Percentiles rank a stretch among this genome's conserved stretches.
These are phyloP conservation scores for Byssoonygena ceratinophila DNA, from an alignment of 2,329 filamentous ascomycete species.

Conservation along the genomic window DNA sequence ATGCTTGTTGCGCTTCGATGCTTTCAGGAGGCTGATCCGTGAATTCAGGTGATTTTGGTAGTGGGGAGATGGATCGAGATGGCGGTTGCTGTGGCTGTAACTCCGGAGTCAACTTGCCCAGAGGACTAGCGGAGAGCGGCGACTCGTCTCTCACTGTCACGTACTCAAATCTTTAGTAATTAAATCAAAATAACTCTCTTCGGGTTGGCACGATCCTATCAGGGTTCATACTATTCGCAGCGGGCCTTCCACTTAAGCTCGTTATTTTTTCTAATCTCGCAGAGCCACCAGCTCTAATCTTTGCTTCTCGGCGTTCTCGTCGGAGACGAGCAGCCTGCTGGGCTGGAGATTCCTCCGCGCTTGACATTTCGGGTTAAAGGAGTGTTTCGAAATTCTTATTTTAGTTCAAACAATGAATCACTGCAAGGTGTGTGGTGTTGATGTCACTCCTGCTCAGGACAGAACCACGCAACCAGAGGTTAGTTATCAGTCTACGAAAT, in stretches of 20 bases:
- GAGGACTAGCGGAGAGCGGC: slow-evolving; percentile 13
- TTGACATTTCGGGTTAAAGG: slow-evolving; percentile 23
- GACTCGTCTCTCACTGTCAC: slow-evolving; percentile 21
- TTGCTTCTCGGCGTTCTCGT: slow-evolving; percentile 53
- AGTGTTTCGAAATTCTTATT: no score
- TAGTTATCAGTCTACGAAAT: no score
- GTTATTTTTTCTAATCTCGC: slow-evolving; percentile 54
- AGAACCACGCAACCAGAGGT: no score
- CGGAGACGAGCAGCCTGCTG: slow-evolving; percentile 48
- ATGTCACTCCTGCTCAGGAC: no score
- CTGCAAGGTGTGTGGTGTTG: neutral
- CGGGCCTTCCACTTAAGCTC: slow-evolving; percentile 45
- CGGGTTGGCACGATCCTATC: neutral
- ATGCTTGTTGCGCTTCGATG: slow-evolving; percentile 35
- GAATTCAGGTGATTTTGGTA: slow-evolving; percentile 14
- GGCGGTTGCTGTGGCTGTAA: slow-evolving; percentile 15
- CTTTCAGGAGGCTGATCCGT: slow-evolving; percentile 26
- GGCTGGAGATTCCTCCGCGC: slow-evolving; percentile 37
- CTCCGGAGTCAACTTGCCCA: slow-evolving; percentile 11
- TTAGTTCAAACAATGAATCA: no score
- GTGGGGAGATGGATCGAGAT: slow-evolving; percentile 13
- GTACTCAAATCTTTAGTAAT: no score
- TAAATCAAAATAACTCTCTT: no score
- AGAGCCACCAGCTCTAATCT: slow-evolving; percentile 49
- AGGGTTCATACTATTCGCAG: slow-evolving; percentile 22